Evolutionary conservation across 2,329 filamentous ascomycete species (phyloP).

Genomic region (Hypoxylon sp.): DNA sequence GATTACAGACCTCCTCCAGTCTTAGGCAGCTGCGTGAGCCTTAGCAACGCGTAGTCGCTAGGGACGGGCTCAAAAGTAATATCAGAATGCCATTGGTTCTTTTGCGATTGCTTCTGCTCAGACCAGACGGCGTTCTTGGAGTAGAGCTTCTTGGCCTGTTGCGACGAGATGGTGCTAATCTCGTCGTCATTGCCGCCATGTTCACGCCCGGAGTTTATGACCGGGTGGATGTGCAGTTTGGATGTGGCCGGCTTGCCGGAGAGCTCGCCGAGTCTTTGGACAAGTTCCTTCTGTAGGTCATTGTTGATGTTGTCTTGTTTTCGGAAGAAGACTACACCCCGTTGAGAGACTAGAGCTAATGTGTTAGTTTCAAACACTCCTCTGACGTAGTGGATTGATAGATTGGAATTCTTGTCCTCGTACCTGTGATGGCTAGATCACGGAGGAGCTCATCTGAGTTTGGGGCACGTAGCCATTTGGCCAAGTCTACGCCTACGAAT

Average conservation of each 20-base stretch:
- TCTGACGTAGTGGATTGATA: not conserved
- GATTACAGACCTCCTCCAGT: constrained; percentile 59
- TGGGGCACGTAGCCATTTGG: constrained; percentile 71
- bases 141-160: constrained; percentile 67
- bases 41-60: constrained; percentile 68
- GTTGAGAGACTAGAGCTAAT: constrained; percentile 69
- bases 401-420: constrained; percentile 33
- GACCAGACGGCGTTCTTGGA: constrained; percentile 52
- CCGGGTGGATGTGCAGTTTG: constrained; percentile 72
- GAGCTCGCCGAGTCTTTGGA: constrained; percentile 71
- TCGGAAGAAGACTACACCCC: constrained; percentile 79
- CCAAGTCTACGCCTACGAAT: constrained; percentile 70
- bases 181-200: constrained; percentile 70
- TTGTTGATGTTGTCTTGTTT: constrained; percentile 73
- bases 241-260: constrained; percentile 70
- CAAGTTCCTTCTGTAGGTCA: constrained; percentile 76
- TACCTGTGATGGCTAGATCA: constrained; percentile 78
- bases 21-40: constrained; percentile 62
- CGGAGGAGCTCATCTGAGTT: constrained; percentile 75
- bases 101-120: constrained; percentile 62
- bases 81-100: constrained; percentile 66
- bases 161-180: constrained; percentile 75
- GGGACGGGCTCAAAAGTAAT: constrained; percentile 71
- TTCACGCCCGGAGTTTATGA: constrained; percentile 67
- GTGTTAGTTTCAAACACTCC: not conserved